Conservation (phyloP, 306 rosid genomes). For the Acacia confusa region DNA sequence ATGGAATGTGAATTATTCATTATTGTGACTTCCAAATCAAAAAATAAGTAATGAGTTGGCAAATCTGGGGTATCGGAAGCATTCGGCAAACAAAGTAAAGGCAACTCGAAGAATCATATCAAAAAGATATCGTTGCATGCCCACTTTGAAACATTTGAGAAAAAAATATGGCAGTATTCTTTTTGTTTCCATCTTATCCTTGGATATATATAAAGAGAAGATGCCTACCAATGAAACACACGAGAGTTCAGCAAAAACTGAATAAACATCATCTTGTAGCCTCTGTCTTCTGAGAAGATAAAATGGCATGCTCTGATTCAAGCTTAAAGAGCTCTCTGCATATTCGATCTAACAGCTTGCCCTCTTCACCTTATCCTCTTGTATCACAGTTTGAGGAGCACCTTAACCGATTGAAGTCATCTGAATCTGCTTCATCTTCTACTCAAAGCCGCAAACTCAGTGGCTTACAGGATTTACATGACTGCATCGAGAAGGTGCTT, state of each 20-base stretch:
- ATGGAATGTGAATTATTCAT: not conserved
- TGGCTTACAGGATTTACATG: constrained; percentile 38
- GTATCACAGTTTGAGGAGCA: constrained; percentile 40
- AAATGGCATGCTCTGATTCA: constrained; percentile 35
- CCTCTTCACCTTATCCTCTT: constrained; percentile 39
- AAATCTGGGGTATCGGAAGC: not conserved
- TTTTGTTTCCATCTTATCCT: constrained; percentile 27
- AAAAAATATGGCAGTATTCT: not conserved
- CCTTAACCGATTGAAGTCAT: constrained; percentile 33
- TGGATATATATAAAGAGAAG: constrained; percentile 36
- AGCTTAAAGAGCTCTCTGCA: constrained; percentile 37
- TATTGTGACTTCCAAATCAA: not conserved
- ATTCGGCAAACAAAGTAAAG: not conserved
- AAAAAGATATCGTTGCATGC: constrained; percentile 13
- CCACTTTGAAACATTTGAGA: constrained; percentile 21
- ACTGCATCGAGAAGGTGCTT: constrained; percentile 37
- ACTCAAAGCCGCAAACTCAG: constrained; percentile 19
- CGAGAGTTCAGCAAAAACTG: constrained; percentile 14
- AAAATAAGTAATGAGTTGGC: not conserved
- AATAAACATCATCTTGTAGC: constrained; percentile 15
- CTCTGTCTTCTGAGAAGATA: not conserved
- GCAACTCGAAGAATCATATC: constrained; percentile 17
- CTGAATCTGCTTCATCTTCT: constrained; percentile 31
- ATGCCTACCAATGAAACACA: constrained; percentile 24
- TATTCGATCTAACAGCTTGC: constrained; percentile 40